Percentiles rank a stretch among this genome's conserved stretches.
phyloP scores from a whole-genome alignment of 2,329 filamentous ascomycete species.

The Ceratocystis albifundus region DNA sequence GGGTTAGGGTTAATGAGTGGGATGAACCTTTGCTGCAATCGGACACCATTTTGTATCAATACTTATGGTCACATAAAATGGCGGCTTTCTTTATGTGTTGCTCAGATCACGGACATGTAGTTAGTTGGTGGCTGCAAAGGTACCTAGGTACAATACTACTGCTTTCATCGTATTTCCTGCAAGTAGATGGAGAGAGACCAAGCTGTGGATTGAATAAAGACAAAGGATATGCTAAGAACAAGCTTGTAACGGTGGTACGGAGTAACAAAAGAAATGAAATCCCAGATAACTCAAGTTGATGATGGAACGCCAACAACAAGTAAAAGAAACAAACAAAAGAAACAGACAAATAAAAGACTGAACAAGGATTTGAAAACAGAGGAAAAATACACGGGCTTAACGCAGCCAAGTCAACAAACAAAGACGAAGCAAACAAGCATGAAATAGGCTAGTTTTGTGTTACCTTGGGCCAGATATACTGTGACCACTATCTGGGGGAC shows the following conservation, averaged over 20 bases:
- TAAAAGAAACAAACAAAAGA: background rate
- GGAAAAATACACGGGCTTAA: background rate
- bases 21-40: too few relatives aligned
- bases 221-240: background rate
- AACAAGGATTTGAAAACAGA: background rate
- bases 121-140: too few relatives aligned
- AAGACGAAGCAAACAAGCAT: conserved; percentile 15
- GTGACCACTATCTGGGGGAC: conserved; percentile 22
- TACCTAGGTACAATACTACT: too few relatives aligned
- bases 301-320: background rate
- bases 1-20: too few relatives aligned
- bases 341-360: conserved; percentile 12
- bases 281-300: background rate
- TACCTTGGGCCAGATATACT: conserved; percentile 21
- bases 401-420: background rate
- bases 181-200: too few relatives aligned
- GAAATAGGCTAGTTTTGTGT: conserved; percentile 16
- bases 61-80: too few relatives aligned
- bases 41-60: too few relatives aligned
- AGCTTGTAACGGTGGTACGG: background rate
- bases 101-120: too few relatives aligned
- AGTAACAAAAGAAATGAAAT: background rate
- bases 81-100: too few relatives aligned
- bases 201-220: background rate
- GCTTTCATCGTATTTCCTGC: too few relatives aligned